phyloP scores from a whole-genome alignment of 768 basidiomycete species.

The Phaffia tasmanica region DNA sequence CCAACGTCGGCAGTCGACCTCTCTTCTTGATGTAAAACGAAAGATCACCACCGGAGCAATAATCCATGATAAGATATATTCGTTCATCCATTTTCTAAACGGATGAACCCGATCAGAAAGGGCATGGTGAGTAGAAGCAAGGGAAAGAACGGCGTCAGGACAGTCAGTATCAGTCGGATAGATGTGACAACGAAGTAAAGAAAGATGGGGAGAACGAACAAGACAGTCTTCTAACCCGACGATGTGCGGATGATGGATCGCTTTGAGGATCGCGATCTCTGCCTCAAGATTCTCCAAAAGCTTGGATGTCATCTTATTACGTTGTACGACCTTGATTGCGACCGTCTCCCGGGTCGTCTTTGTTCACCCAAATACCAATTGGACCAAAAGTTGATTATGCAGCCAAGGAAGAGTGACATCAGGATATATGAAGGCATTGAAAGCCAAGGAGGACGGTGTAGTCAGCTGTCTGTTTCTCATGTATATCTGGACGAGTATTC shows the following conservation, averaged over 20 bases:
- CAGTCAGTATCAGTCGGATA: too few relatives aligned
- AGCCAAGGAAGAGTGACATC: background rate
- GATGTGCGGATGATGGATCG: conserved; percentile 81
- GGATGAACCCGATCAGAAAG: background rate
- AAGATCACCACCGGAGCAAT: conserved; percentile 89
- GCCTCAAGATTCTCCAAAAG: conserved; percentile 95
- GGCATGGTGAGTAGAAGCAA: background rate
- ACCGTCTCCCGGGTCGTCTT: conserved; percentile 69
- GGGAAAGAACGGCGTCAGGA: background rate
- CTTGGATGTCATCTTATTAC: conserved; percentile 76
- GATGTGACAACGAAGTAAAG: background rate
- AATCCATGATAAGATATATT: conserved; percentile 92
- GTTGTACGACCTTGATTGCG: conserved; percentile 89
- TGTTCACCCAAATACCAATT: background rate
- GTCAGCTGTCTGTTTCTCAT: too few relatives aligned
- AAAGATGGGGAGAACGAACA: conserved; percentile 43
- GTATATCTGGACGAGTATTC: too few relatives aligned
- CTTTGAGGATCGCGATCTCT: conserved; percentile 94
- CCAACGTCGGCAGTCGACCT: conserved; percentile 79
- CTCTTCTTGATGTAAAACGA: conserved; percentile 95
- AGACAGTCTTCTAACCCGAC: conserved; percentile 87
- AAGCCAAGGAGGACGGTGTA: background rate
- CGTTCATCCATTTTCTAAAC: conserved; percentile 43
- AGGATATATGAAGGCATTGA: background rate
- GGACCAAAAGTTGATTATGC: background rate